A percentile compares a stretch with the other conserved stretches of the same genome.
These are phyloP conservation scores for Liriodendron chinense DNA, from an alignment of 164 flowering plant genomes.

Conservation along the genomic window DNA sequence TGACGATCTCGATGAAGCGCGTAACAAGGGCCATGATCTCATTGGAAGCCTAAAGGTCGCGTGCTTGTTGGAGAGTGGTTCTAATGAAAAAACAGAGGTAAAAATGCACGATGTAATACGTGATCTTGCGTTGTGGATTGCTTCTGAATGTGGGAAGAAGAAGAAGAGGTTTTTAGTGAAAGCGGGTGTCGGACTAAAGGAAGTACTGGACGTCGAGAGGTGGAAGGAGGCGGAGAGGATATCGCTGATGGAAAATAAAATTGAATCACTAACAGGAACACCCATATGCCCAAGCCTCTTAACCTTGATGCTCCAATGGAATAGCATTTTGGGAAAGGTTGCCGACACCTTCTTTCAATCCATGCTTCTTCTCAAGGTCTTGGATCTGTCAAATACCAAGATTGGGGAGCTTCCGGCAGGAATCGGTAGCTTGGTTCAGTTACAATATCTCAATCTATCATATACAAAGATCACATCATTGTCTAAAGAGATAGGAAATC, in stretches of 20 bases:
- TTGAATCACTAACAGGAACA: not conserved
- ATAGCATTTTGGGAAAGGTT: not conserved
- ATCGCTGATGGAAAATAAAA: conserved; percentile 10
- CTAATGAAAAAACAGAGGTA: conserved; percentile 1
- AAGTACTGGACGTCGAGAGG: conserved; percentile 7
- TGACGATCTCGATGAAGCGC: conserved; percentile 5
- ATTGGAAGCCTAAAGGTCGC: conserved; percentile 11
- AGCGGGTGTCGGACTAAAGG: not conserved
- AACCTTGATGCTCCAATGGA: conserved; percentile 17
- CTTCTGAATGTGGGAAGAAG: conserved; percentile 3
- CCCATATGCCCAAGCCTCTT: conserved; percentile 20
- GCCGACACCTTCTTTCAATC: conserved; percentile 5
- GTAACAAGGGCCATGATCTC: conserved; percentile 6
- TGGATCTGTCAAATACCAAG: conserved; percentile 16
- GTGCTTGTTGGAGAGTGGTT: conserved; percentile 11
- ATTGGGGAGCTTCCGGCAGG: conserved; percentile 8
- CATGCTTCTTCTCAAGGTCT: conserved; percentile 13
- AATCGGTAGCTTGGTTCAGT: not conserved
- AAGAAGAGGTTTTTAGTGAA: conserved; percentile 5
- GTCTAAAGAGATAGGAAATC: conserved; percentile 2
- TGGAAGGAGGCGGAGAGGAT: conserved; percentile 17
- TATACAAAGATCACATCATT: conserved; percentile 4
- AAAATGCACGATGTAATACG: conserved; percentile 19
- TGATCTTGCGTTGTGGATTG: conserved; percentile 14
- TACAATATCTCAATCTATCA: conserved; percentile 15